phyloP scores from a whole-genome alignment of 371 early-diverging fungal species.

The Actinomucor elegans region DNA sequence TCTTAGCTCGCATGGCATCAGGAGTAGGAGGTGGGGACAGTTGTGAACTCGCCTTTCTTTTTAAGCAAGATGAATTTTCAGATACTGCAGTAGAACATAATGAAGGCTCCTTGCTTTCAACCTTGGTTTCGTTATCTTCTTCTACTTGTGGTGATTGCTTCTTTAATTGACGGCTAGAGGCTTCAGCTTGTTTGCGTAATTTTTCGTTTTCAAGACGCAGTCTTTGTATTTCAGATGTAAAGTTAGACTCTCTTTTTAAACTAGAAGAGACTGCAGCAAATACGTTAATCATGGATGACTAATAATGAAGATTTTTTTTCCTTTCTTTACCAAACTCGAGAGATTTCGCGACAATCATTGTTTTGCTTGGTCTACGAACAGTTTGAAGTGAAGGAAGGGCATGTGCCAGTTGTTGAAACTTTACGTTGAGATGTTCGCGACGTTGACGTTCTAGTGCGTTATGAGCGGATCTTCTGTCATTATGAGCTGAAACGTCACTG shows the following conservation, averaged over 20 bases:
- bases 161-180: slow-evolving; percentile 2
- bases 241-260: slow-evolving; percentile 21
- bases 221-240: slow-evolving; percentile 21
- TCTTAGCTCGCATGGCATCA: slow-evolving; percentile 4
- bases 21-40: slow-evolving; percentile 27
- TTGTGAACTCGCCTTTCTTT: slow-evolving; percentile 20
- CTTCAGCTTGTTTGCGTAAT: slow-evolving; percentile 20
- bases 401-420: slow-evolving; percentile 77
- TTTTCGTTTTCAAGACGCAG: slow-evolving; percentile 27
- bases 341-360: slow-evolving; percentile 73
- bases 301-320: neutral
- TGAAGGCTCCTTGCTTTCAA: neutral
- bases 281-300: neutral
- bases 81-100: neutral
- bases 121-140: neutral
- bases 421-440: slow-evolving; percentile 72
- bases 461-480: slow-evolving; percentile 68
- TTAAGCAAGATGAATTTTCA: neutral
- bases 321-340: slow-evolving; percentile 65
- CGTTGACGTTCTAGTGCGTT: slow-evolving; percentile 81
- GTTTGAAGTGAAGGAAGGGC: slow-evolving; percentile 70
- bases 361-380: slow-evolving; percentile 75
- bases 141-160: neutral
- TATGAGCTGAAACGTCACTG: slow-evolving; percentile 35
- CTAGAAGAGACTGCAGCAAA: slow-evolving; percentile 16